A percentile compares a stretch with the other conserved stretches of the same genome.
Evolutionary conservation across 2,329 filamentous ascomycete genomes (phyloP).

Genomic region (Hypomyces perniciosus): DNA sequence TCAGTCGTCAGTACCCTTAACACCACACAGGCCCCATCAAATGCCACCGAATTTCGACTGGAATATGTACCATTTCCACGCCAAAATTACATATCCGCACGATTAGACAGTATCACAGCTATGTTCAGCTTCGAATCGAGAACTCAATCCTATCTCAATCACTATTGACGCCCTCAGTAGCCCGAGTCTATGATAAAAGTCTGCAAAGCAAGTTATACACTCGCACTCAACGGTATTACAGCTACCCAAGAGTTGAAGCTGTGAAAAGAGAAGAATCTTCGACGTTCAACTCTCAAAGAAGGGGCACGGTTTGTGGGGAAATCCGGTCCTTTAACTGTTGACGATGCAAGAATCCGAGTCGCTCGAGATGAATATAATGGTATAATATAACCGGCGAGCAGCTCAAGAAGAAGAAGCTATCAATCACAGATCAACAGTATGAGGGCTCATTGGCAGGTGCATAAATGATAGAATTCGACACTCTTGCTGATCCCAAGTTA

Average conservation of each 20-base stretch:
- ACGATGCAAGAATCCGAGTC: neutral
- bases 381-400: too few species aligned
- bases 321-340: neutral
- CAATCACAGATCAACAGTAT: too few species aligned
- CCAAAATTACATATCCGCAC: neutral
- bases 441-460: too few species aligned
- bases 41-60: neutral
- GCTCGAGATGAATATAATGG: neutral
- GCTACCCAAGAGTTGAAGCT: neutral
- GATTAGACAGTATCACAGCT: neutral
- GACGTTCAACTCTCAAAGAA: neutral
- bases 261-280: neutral
- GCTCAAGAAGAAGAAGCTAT: neutral
- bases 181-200: neutral
- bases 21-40: neutral
- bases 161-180: neutral
- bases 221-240: neutral
- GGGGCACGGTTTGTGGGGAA: neutral
- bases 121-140: neutral
- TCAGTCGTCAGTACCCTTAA: neutral
- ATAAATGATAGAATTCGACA: too few species aligned
- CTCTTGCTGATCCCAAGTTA: too few species aligned
- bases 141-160: neutral
- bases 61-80: neutral
- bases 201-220: neutral